These are phyloP conservation scores for Ophiostoma ulmi DNA, from an alignment of 2,329 filamentous ascomycete species.

Conservation along the genomic window DNA sequence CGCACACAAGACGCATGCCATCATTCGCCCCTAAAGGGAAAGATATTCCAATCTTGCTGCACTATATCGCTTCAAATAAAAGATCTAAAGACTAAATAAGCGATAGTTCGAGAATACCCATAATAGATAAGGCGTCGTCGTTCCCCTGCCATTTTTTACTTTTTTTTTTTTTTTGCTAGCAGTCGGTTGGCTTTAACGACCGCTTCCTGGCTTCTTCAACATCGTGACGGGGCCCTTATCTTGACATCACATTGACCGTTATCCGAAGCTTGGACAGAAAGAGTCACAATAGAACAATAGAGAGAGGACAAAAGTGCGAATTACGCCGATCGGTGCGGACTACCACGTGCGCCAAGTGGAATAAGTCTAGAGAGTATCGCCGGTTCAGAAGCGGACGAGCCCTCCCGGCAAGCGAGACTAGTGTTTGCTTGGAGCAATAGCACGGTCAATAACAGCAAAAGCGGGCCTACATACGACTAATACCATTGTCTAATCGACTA, in stretches of 20 bases:
- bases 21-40: not conserved
- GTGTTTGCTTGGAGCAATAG: not conserved
- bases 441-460: not conserved
- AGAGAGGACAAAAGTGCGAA: not conserved
- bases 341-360: constrained; percentile 5
- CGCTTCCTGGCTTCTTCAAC: not conserved
- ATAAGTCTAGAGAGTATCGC: not conserved
- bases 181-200: not conserved
- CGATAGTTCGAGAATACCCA: not conserved
- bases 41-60: not conserved
- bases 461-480: not conserved
- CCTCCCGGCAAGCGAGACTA: not conserved
- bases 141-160: not conserved
- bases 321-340: not conserved
- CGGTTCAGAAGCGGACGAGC: not conserved
- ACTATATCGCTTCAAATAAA: not conserved
- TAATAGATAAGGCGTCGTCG: constrained; percentile 7
- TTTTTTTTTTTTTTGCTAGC: no score
- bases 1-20: not conserved
- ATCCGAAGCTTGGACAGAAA: not conserved
- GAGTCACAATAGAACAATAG: not conserved
- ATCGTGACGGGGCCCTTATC: constrained; percentile 5
- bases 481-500: not conserved
- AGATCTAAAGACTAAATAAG: not conserved
- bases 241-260: not conserved